Evolutionary conservation across 2,329 filamentous ascomycete species (phyloP).

Genomic region (Stemphylium vesicarium): DNA sequence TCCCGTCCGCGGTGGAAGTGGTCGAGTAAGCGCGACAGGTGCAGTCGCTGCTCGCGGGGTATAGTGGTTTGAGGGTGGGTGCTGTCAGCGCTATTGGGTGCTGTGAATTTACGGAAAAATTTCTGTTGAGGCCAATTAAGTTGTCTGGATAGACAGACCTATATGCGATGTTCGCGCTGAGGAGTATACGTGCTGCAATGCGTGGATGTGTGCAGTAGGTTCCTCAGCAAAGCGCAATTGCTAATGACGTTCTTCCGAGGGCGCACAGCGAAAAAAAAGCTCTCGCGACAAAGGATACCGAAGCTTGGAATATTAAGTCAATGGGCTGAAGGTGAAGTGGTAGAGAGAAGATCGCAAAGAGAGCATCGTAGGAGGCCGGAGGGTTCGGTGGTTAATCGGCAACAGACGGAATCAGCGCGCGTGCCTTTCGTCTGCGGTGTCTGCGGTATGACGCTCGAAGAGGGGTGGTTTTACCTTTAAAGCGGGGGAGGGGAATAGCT

Average conservation of each 20-base stretch:
- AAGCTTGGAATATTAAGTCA: slow-evolving; percentile 10
- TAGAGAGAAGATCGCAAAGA: slow-evolving; percentile 22
- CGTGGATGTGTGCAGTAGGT: slow-evolving; percentile 6
- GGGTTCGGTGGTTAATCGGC: slow-evolving; percentile 33
- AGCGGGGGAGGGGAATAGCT: slow-evolving; percentile 30
- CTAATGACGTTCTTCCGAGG: slow-evolving; percentile 28
- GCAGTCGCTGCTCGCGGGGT: slow-evolving; percentile 13
- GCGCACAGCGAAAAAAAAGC: slow-evolving; percentile 16
- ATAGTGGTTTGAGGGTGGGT: not conserved
- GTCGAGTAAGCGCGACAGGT: slow-evolving; percentile 19
- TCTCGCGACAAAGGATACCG: slow-evolving; percentile 31
- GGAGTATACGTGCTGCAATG: slow-evolving; percentile 2
- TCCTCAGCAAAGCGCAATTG: slow-evolving; percentile 8
- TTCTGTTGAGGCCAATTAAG: slow-evolving; percentile 7
- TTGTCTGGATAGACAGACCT: not conserved
- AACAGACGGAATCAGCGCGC: slow-evolving; percentile 26
- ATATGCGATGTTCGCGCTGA: slow-evolving; percentile 3
- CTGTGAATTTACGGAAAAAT: slow-evolving; percentile 10
- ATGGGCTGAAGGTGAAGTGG: slow-evolving; percentile 21
- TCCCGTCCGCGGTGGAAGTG: slow-evolving; percentile 21
- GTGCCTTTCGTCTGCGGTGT: slow-evolving; percentile 22
- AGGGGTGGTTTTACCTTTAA: slow-evolving; percentile 34
- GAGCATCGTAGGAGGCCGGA: slow-evolving; percentile 24
- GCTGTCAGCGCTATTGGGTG: slow-evolving; percentile 1
- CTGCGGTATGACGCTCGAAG: slow-evolving; percentile 32